Percentiles rank a stretch among this genome's conserved stretches.
Conservation (phyloP, 305 asterid species). For the Fraxinus platypoda region DNA sequence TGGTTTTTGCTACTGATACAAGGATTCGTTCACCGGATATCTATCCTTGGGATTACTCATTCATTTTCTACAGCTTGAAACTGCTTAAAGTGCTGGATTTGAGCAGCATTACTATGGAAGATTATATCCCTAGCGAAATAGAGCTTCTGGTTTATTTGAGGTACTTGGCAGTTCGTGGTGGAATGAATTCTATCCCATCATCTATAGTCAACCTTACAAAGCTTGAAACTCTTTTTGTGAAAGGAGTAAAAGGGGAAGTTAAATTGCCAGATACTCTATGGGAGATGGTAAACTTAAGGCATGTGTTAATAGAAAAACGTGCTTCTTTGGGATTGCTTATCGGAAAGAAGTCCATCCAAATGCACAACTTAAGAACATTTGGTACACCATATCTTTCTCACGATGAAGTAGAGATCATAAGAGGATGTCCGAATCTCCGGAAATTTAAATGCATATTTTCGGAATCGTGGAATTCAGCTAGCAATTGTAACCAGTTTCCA, state of each 20-base stretch:
- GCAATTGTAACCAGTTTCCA: neutral
- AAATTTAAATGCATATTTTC: slow-evolving; percentile 12
- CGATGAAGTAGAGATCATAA: neutral
- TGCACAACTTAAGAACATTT: neutral
- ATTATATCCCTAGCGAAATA: neutral
- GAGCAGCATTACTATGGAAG: neutral
- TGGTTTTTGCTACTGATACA: neutral
- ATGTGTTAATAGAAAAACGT: slow-evolving; percentile 13
- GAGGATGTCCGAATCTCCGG: slow-evolving; percentile 4
- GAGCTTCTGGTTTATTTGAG: slow-evolving; percentile 1
- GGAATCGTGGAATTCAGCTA: neutral
- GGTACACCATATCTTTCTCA: neutral
- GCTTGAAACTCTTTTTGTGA: slow-evolving; percentile 15
- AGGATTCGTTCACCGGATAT: no score
- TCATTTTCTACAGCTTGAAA: slow-evolving; percentile 1
- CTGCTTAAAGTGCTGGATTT: slow-evolving; percentile 15
- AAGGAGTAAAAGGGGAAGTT: slow-evolving; percentile 4
- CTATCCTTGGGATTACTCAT: neutral
- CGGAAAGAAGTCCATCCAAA: neutral
- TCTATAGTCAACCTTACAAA: slow-evolving; percentile 11
- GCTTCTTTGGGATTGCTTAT: neutral
- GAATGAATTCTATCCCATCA: neutral
- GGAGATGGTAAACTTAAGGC: slow-evolving; percentile 23
- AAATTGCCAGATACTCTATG: slow-evolving; percentile 9
- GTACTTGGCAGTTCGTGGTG: neutral